Evolutionary conservation across 257 asterid species (phyloP).

Genomic region (Fraxinus pennsylvanica): DNA sequence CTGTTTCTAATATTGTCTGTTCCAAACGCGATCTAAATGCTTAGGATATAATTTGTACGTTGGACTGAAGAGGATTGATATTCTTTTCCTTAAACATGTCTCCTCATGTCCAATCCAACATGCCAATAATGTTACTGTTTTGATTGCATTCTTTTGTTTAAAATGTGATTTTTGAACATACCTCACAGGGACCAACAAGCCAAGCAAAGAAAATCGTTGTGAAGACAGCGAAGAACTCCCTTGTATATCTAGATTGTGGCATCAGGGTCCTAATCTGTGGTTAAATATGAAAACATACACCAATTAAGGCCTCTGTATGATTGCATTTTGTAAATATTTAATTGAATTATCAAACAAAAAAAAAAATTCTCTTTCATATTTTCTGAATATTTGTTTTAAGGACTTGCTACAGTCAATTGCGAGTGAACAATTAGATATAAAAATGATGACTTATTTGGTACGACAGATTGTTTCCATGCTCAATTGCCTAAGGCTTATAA

Average conservation of each 20-base stretch:
- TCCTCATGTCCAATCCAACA: not conserved
- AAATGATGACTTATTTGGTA: not conserved
- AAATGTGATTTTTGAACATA: constrained; percentile 15
- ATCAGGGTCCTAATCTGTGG: constrained; percentile 53
- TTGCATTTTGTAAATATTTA: not conserved
- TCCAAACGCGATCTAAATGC: not conserved
- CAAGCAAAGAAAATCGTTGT: constrained; percentile 81
- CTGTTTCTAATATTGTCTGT: not conserved
- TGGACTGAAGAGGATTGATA: no score
- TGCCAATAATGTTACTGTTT: not conserved
- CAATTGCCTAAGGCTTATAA: not conserved
- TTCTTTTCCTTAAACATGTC: not conserved
- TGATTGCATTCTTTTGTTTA: not conserved
- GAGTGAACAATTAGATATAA: not conserved
- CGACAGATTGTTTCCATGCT: not conserved
- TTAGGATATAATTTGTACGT: not conserved
- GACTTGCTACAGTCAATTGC: not conserved
- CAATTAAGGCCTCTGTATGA: not conserved
- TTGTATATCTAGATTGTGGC: constrained; percentile 60
- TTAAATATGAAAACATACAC: not conserved
- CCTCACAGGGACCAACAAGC: constrained; percentile 92
- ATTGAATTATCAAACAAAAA: not conserved
- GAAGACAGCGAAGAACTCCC: constrained; percentile 71
- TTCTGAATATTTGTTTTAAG: not conserved
- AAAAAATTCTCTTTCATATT: not conserved